Evolutionary conservation across 1,284 basidiomycete genomes (phyloP).

Genomic region (Ceratobasidium sp.): DNA sequence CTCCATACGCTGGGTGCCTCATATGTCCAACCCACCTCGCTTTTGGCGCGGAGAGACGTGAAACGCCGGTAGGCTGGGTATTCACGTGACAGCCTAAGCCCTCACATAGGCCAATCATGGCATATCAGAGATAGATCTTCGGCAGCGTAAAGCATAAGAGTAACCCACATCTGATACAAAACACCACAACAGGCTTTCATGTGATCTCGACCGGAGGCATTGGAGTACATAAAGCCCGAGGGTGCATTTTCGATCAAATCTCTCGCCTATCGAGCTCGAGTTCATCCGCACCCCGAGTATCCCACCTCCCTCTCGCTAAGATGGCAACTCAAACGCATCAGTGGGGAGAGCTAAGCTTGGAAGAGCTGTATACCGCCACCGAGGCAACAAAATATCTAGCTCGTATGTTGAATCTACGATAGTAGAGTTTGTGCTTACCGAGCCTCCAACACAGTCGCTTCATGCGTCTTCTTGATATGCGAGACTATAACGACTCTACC

Average conservation of each 20-base stretch:
- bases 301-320: background rate
- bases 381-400: slow-evolving; percentile 6
- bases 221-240: background rate
- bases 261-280: background rate
- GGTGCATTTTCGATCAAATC: background rate
- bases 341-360: slow-evolving; percentile 7
- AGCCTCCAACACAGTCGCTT: background rate
- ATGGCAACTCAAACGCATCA: background rate
- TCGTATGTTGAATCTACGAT: background rate
- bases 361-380: background rate
- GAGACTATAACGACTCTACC: slow-evolving; percentile 26
- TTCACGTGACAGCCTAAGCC: background rate
- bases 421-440: background rate
- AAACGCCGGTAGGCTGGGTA: background rate
- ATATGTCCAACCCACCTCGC: background rate
- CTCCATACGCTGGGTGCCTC: background rate
- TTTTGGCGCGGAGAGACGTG: background rate
- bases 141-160: background rate
- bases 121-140: background rate
- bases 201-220: background rate
- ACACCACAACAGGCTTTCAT: background rate
- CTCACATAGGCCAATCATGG: background rate
- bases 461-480: slow-evolving; percentile 15
- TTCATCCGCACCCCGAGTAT: background rate
- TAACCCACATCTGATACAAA: background rate